Conservation (phyloP, 2,329 filamentous ascomycete species). For the Gaeumannomyces tritici region DNA sequence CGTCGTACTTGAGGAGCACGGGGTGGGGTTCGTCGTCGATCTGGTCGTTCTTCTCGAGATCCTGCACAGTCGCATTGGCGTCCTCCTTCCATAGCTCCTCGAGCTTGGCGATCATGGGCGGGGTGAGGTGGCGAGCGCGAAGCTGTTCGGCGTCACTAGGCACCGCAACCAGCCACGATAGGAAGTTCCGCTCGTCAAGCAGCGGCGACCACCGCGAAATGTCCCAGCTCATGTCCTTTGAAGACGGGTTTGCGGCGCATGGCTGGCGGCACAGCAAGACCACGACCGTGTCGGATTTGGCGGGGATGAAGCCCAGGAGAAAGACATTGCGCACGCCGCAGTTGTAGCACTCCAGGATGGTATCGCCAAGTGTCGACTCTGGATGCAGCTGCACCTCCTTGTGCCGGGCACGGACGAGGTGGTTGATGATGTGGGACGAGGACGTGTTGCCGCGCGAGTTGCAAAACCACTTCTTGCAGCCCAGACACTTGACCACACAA, state of each 20-base stretch:
- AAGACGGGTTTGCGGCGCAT: constrained; percentile 87
- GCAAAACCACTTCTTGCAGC: constrained; percentile 98
- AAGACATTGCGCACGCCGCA: constrained; percentile 99
- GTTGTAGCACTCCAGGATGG: constrained; percentile 96
- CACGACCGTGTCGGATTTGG: constrained; percentile 96
- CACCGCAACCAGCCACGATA: constrained; percentile 83
- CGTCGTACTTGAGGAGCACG: constrained; percentile 87
- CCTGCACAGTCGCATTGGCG: constrained; percentile 74
- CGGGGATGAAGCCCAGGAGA: constrained; percentile 92
- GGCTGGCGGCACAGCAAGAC: constrained; percentile 94
- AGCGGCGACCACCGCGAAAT: constrained; percentile 95
- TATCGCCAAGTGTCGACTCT: constrained; percentile 85
- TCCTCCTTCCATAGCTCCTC: constrained; percentile 99
- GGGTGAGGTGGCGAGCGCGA: constrained; percentile 83
- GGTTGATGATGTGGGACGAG: constrained; percentile 96
- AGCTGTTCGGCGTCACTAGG: constrained; percentile 94
- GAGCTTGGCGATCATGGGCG: constrained; percentile 89
- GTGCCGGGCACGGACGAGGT: constrained; percentile 91
- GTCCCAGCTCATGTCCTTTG: constrained; percentile 99
- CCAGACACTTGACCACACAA: constrained; percentile 91
- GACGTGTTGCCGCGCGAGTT: constrained; percentile 94
- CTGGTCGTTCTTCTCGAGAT: constrained; percentile 82
- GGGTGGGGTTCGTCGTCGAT: constrained; percentile 93
- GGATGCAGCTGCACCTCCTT: constrained; percentile 98
- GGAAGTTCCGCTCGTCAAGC: constrained; percentile 91